Evolutionary conservation across 495 filamentous ascomycete species (phyloP).

Genomic region (Aspergillus panamensis): DNA sequence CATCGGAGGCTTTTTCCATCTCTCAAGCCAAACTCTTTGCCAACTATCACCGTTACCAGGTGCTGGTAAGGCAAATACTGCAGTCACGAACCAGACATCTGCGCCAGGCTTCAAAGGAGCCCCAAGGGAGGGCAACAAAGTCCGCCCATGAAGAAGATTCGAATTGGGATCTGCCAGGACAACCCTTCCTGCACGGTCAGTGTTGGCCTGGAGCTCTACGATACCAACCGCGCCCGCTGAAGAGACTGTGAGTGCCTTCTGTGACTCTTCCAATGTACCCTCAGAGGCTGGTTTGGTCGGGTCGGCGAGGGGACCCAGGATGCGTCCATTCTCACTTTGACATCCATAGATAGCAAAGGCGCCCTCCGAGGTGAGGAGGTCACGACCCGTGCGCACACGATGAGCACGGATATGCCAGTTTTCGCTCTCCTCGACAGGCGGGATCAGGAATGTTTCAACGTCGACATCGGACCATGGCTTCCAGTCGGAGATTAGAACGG

Average conservation of each 20-base stretch:
- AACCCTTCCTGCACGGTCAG: constrained; percentile 50
- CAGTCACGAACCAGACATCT: constrained; percentile 47
- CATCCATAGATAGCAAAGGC: constrained; percentile 67
- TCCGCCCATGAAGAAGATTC: constrained; percentile 67
- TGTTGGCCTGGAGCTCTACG: constrained; percentile 48
- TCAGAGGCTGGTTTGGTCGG: constrained; percentile 38
- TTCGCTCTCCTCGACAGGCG: constrained; percentile 47
- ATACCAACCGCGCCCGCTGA: constrained; percentile 67
- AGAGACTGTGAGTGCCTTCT: constrained; percentile 61
- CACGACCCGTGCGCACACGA: constrained; percentile 52
- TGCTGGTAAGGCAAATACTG: constrained; percentile 47
- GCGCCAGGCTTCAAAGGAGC: constrained; percentile 33
- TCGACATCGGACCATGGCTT: constrained; percentile 62
- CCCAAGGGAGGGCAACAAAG: constrained; percentile 62
- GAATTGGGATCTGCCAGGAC: constrained; percentile 76
- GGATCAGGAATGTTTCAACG: constrained; percentile 61
- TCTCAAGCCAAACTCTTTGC: constrained; percentile 24
- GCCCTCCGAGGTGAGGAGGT: constrained; percentile 66
- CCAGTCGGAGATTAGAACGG: constrained; percentile 65
- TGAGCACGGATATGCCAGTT: constrained; percentile 71
- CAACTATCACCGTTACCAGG: constrained; percentile 21
- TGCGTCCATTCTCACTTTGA: constrained; percentile 54
- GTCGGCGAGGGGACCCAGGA: constrained; percentile 49
- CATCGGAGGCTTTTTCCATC: constrained; percentile 50
- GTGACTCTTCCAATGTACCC: constrained; percentile 49